Evolutionary conservation across 176 grass and related monocot genomes (phyloP).

Genomic region (Lolium perenne): DNA sequence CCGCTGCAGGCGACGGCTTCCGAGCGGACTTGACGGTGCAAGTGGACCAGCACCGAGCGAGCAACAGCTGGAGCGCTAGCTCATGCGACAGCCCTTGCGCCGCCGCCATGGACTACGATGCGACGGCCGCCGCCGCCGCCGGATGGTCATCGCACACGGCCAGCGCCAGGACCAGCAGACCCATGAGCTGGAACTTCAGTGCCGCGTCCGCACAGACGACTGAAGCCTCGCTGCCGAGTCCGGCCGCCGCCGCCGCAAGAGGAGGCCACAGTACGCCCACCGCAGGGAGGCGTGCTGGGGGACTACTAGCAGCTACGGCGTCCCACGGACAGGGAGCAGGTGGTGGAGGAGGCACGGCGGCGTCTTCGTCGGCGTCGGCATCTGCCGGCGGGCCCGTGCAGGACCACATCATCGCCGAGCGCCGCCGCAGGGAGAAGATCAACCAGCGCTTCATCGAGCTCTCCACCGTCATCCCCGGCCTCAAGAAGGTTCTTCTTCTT

Average conservation of each 20-base stretch:
- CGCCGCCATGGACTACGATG: constrained; percentile 39
- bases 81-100: constrained; percentile 45
- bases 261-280: constrained; percentile 14
- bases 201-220: constrained; percentile 36
- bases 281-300: not conserved
- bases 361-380: not conserved
- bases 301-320: not conserved
- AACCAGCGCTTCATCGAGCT: constrained; percentile 82
- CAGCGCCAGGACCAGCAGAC: constrained; percentile 32
- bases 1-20: not conserved
- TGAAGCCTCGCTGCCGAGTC: not conserved
- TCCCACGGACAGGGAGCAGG: not conserved
- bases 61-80: constrained; percentile 54
- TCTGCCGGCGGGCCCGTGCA: constrained; percentile 46
- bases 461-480: constrained; percentile 72
- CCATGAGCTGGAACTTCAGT: constrained; percentile 64
- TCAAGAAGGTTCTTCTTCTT: constrained; percentile 73
- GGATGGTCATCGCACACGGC: constrained; percentile 48
- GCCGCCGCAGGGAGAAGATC: constrained; percentile 78
- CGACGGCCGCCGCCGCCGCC: not conserved
- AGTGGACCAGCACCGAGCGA: constrained; percentile 36
- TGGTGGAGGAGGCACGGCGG: constrained; percentile 9
- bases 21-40: constrained; percentile 42
- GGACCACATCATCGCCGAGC: constrained; percentile 83
- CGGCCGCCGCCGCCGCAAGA: not conserved